Evolutionary conservation across 2,329 filamentous ascomycete genomes (phyloP).

Genomic region (Stachybotrys echinatus): DNA sequence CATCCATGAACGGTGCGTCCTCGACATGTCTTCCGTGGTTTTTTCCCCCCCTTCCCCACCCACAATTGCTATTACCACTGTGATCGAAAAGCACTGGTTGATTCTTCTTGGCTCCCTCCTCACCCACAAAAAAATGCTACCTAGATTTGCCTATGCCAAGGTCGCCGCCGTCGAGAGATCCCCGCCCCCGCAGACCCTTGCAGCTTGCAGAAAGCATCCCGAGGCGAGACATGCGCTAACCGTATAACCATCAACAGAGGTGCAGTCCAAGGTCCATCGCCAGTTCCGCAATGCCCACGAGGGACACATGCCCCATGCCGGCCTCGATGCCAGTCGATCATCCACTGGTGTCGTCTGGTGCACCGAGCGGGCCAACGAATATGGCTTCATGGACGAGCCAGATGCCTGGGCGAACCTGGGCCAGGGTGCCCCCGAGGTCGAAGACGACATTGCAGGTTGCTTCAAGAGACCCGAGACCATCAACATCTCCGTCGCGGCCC

Average conservation of each 20-base stretch:
- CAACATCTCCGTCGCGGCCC: constrained; percentile 69
- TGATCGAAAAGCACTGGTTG: too few relatives aligned
- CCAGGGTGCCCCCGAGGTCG: constrained; percentile 89
- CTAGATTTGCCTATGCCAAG: too few relatives aligned
- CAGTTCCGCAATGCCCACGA: constrained; percentile 88
- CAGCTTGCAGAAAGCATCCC: background rate
- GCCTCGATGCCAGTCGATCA: constrained; percentile 79
- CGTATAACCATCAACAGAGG: constrained; percentile 48
- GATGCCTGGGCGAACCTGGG: constrained; percentile 87
- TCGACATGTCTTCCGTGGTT: constrained; percentile 22
- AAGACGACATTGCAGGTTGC: constrained; percentile 85
- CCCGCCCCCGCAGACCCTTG: background rate
- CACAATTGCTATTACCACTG: too few relatives aligned
- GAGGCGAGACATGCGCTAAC: background rate
- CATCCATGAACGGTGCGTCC: constrained; percentile 53
- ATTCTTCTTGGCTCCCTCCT: too few relatives aligned
- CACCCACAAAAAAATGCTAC: too few relatives aligned
- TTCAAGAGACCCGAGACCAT: constrained; percentile 77
- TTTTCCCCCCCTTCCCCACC: constrained; percentile 1
- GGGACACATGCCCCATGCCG: constrained; percentile 85
- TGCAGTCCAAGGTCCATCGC: constrained; percentile 76
- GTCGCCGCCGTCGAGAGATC: too few relatives aligned
- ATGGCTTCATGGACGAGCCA: constrained; percentile 80
- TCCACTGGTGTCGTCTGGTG: constrained; percentile 96
- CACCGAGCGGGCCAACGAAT: constrained; percentile 79